A percentile compares a stretch with the other conserved stretches of the same genome.
Conservation (phyloP, 2,329 filamentous ascomycete genomes). For the Fusarium falciforme region DNA sequence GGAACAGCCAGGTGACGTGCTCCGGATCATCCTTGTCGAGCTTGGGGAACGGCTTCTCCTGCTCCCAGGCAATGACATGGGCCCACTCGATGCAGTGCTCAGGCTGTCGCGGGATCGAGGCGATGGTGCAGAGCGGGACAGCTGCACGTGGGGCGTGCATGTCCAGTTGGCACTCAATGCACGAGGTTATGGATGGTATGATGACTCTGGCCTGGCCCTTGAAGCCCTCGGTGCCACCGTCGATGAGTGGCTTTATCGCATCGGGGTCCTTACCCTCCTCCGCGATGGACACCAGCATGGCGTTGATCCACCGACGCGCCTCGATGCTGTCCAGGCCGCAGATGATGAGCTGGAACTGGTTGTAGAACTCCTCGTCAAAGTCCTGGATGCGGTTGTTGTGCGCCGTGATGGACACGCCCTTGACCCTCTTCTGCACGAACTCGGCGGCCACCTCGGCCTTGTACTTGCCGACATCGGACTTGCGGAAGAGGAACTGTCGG, state of each 20-base stretch:
- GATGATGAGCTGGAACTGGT: constrained; percentile 93
- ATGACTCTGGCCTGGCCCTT: constrained; percentile 96
- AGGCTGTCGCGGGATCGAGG: constrained; percentile 94
- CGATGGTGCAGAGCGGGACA: constrained; percentile 94
- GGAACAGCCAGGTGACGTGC: constrained; percentile 96
- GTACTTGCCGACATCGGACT: constrained; percentile 88
- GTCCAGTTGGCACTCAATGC: constrained; percentile 97
- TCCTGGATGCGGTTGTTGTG: constrained; percentile 97
- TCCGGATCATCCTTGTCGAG: constrained; percentile 97
- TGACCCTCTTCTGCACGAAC: constrained; percentile 91
- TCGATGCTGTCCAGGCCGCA: constrained; percentile 98
- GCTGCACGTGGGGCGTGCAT: constrained; percentile 99
- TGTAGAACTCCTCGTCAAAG: constrained; percentile 95
- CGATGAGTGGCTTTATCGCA: constrained; percentile 90
- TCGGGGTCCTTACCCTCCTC: constrained; percentile 81
- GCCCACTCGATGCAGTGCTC: constrained; percentile 99
- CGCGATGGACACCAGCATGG: constrained; percentile 90
- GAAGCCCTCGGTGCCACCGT: constrained; percentile 98
- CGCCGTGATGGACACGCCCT: constrained; percentile 90
- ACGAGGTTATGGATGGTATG: constrained; percentile 90
- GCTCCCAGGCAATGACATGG: constrained; percentile 96
- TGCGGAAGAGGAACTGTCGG: constrained; percentile 94
- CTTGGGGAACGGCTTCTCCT: constrained; percentile 81
- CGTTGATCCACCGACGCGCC: constrained; percentile 98
- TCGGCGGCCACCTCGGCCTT: constrained; percentile 94